Percentiles rank a stretch among this genome's conserved stretches.
These are phyloP conservation scores for Cordyceps cicadae DNA, from an alignment of 2,329 filamentous ascomycete species.

Conservation along the genomic window DNA sequence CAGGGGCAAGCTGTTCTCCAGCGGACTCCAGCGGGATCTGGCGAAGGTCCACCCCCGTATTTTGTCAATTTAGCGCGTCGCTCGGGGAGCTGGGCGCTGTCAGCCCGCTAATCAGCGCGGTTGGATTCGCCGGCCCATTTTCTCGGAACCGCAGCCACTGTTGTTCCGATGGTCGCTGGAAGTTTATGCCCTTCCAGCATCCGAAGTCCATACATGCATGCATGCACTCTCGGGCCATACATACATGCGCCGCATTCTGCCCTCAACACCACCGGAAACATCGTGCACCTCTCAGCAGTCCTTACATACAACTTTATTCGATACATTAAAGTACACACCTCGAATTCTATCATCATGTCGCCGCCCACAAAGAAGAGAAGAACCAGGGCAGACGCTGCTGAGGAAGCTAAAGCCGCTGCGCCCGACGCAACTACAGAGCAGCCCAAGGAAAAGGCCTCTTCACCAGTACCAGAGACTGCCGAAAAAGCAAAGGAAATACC, in stretches of 20 bases:
- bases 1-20: background rate
- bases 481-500: constrained; percentile 11
- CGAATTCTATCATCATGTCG: constrained; percentile 20
- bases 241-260: no score
- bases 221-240: background rate
- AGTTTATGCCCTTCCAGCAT: background rate
- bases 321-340: no score
- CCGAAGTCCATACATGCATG: no score
- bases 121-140: background rate
- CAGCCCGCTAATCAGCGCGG: constrained; percentile 1
- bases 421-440: constrained; percentile 13
- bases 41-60: constrained; percentile 5
- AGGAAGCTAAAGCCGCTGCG: constrained; percentile 13
- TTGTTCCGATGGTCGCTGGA: constrained; percentile 3
- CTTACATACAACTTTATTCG: background rate
- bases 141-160: constrained; percentile 9
- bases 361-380: constrained; percentile 39
- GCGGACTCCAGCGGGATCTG: constrained; percentile 3
- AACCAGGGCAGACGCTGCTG: constrained; percentile 20
- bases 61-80: constrained; percentile 7
- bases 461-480: background rate
- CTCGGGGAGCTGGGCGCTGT: background rate
- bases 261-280: background rate
- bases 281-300: background rate
- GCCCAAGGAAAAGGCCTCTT: constrained; percentile 11